A percentile compares a stretch with the other conserved stretches of the same genome.
Evolutionary conservation across 2,329 filamentous ascomycete genomes (phyloP).

Genomic region (Arthrocladium fulminans): DNA sequence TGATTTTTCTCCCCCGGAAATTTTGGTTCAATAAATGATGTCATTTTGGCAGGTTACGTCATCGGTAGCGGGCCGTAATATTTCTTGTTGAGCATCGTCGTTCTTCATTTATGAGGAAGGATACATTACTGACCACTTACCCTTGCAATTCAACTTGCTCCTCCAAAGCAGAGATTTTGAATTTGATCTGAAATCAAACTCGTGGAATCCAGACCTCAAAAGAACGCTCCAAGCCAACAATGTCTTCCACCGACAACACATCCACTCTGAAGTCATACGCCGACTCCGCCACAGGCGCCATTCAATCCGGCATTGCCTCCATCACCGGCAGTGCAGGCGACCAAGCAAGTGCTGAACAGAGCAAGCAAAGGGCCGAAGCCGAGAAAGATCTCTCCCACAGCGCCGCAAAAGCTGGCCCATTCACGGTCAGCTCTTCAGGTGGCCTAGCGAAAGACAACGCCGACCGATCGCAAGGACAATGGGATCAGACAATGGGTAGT

Average conservation of each 20-base stretch:
- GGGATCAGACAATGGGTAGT: slow-evolving; percentile 79
- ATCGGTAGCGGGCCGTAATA: too few relatives aligned
- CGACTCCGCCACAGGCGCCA: slow-evolving; percentile 62
- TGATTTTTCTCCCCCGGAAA: too few relatives aligned
- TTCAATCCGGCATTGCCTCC: slow-evolving; percentile 62
- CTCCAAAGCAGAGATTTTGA: background rate
- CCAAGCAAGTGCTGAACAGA: slow-evolving; percentile 56
- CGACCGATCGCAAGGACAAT: slow-evolving; percentile 62
- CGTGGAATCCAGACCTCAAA: too few relatives aligned
- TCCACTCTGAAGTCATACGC: slow-evolving; percentile 74
- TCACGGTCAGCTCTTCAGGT: slow-evolving; percentile 60
- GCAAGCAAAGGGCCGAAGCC: slow-evolving; percentile 55
- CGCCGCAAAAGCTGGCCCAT: slow-evolving; percentile 62
- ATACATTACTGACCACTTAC: too few relatives aligned
- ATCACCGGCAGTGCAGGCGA: slow-evolving; percentile 65
- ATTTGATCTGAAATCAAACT: too few relatives aligned
- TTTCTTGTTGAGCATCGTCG: too few relatives aligned
- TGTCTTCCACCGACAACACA: slow-evolving; percentile 28
- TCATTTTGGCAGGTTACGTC: too few relatives aligned
- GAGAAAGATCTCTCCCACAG: slow-evolving; percentile 69
- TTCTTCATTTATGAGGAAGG: too few relatives aligned
- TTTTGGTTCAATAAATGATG: too few relatives aligned
- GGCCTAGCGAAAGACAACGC: slow-evolving; percentile 63
- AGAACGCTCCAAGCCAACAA: background rate
- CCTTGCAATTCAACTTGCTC: too few relatives aligned